Base-by-base conservation (phyloP, 1,284 basidiomycete species). In the Irpex sp. region DNA sequence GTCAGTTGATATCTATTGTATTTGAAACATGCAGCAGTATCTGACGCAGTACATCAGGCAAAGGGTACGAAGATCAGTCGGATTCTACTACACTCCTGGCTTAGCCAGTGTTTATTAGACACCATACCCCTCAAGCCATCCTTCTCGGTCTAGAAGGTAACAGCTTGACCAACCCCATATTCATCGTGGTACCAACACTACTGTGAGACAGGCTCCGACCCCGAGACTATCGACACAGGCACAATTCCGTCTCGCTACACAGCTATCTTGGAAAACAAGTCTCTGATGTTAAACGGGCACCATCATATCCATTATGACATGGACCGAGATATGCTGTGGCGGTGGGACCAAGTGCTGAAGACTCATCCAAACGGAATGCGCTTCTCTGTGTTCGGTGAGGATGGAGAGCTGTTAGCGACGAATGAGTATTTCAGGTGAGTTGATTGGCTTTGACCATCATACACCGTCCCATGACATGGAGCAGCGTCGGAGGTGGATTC, bases 61-160 rank as follows among this genome's bases (percentile, higher is more conserved):
- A 96, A 87, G 94, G 95, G 93, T 94, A 79, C 65, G 86, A 42
- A 43, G 18, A 56, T 70, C 65, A 45, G 45, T 60, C 54, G 56
- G 66, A 63, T 54, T 49, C 45, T 49, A 67, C 27, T 24, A 20
- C 59, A 20, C 74, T 44, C 69, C 27, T 67, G 71, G 59, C 42
- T 68, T 72, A 6, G 68, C 22, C 43, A 62, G 59, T 60, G 42
- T 77, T 63, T 27, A 27, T 62, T 67, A 97, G 96, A 1, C 97
- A 98, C 82, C 96, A 97, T 83, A 98, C 97, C 0, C 97, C 97
- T 0, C 95, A 98, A 82, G 97, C 97, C 2, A 92, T 99, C 74
- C 88, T 98, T 58, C 90, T 98, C 27, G 97, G 97, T 10, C 86
- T 98, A 38, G 96, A 98, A 88, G 96, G 94, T 85, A 79, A 77